Evolutionary conservation across 345 rosid genomes (phyloP).

Genomic region (Turnera subulata): DNA sequence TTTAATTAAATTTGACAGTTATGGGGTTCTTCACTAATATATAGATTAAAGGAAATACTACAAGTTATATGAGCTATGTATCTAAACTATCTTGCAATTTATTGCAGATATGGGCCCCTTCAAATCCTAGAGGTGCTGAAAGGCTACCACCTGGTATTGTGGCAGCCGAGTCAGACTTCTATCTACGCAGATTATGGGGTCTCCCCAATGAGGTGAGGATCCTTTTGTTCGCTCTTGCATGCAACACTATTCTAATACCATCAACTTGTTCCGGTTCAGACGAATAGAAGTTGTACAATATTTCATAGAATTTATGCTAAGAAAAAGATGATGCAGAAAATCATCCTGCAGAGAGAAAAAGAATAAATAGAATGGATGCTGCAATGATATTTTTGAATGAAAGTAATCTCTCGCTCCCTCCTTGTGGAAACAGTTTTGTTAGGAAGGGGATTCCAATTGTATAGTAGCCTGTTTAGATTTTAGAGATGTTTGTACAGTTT

Average conservation of each 20-base stretch:
- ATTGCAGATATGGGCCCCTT: conserved; percentile 86
- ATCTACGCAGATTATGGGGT: conserved; percentile 86
- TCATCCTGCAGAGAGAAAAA: neutral
- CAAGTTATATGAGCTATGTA: neutral
- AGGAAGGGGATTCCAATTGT: neutral
- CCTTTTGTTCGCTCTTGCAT: neutral
- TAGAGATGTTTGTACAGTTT: neutral
- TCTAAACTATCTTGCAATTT: conserved; percentile 9
- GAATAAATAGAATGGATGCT: neutral
- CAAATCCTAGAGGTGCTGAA: conserved; percentile 97
- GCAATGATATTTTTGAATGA: neutral
- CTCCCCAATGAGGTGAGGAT: conserved; percentile 76
- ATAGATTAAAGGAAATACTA: neutral
- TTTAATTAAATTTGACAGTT: too few species aligned
- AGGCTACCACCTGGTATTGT: conserved; percentile 81
- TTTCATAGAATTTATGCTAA: neutral
- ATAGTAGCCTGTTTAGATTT: too few species aligned
- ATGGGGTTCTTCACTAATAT: neutral
- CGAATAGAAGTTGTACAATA: too few species aligned
- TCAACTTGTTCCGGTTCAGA: too few species aligned
- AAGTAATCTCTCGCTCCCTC: neutral
- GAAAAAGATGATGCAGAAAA: neutral
- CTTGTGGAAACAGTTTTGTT: neutral
- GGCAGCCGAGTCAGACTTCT: conserved; percentile 78
- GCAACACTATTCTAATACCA: too few species aligned